Conservation (phyloP, 2,329 filamentous ascomycete species). For the Hysterium pulicare region DNA sequence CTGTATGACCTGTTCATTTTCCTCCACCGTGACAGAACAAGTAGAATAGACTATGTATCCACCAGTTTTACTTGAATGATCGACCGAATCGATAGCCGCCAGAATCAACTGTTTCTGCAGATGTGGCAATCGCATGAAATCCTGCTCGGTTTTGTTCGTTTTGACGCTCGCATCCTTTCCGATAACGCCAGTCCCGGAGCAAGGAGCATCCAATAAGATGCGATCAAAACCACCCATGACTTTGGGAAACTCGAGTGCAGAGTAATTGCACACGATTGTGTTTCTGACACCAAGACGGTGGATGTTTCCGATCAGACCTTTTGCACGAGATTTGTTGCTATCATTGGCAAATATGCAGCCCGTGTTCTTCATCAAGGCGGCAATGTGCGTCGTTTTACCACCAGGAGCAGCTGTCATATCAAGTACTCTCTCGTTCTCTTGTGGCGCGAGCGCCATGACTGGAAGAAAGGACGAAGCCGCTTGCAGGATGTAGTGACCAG, state of each 20-base stretch:
- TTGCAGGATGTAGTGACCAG: conserved; percentile 96
- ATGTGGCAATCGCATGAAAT: conserved; percentile 91
- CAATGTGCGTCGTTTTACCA: conserved; percentile 93
- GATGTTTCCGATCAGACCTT: conserved; percentile 94
- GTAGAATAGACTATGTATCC: conserved; percentile 97
- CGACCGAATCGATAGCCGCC: conserved; percentile 89
- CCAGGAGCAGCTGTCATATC: conserved; percentile 95
- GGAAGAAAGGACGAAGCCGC: conserved; percentile 95
- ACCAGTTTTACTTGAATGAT: conserved; percentile 86
- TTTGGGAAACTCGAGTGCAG: conserved; percentile 88
- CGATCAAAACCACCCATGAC: conserved; percentile 95
- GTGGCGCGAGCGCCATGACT: conserved; percentile 93
- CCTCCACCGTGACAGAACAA: conserved; percentile 89
- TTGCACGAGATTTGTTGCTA: conserved; percentile 86
- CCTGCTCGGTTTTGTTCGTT: conserved; percentile 94
- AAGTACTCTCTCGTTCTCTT: conserved; percentile 86
- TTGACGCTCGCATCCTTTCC: conserved; percentile 96
- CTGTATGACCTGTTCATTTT: conserved; percentile 90
- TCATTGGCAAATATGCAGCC: conserved; percentile 96
- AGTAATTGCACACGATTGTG: conserved; percentile 92
- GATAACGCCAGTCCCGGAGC: conserved; percentile 95
- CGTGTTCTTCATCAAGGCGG: conserved; percentile 97
- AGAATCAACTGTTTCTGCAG: conserved; percentile 92
- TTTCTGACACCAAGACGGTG: conserved; percentile 93
- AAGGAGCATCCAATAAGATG: conserved; percentile 89